phyloP scores from a whole-genome alignment of 1,284 basidiomycete genomes.

The Singerocomus inundabilis region DNA sequence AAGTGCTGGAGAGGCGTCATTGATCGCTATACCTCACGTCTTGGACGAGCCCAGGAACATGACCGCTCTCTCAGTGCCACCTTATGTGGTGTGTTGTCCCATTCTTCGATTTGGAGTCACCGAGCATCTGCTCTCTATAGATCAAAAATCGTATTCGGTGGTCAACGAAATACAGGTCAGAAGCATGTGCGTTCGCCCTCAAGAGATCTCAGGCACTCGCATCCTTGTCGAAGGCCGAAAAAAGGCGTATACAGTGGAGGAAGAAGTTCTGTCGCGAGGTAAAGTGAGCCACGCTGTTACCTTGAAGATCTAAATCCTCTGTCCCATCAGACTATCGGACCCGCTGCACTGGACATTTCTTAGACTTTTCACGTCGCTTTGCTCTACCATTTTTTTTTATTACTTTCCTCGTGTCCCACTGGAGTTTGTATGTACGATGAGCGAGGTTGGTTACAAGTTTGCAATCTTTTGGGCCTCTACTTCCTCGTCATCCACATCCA shows the following conservation, averaged over 20 bases:
- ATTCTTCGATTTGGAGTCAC: neutral
- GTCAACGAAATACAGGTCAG: conserved; percentile 47
- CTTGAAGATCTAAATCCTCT: conserved; percentile 1
- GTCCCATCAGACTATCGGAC: conserved; percentile 21
- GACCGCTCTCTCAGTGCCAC: conserved; percentile 15
- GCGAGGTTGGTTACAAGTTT: conserved; percentile 7
- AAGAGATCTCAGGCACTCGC: conserved; percentile 43
- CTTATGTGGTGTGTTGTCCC: conserved; percentile 14
- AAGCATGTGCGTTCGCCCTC: conserved; percentile 52
- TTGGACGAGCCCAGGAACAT: conserved; percentile 11
- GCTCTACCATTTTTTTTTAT: neutral
- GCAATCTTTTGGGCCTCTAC: conserved; percentile 32
- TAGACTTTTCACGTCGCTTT: conserved; percentile 3
- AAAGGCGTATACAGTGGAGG: conserved; percentile 38
- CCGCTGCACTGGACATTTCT: conserved; percentile 16
- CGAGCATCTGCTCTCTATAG: conserved; percentile 24
- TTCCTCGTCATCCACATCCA: conserved; percentile 45
- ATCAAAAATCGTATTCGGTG: conserved; percentile 43
- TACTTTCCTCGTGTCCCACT: neutral
- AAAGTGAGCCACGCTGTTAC: conserved; percentile 1
- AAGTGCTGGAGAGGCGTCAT: conserved; percentile 43
- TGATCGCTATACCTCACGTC: conserved; percentile 28
- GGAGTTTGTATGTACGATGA: neutral
- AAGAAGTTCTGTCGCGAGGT: conserved; percentile 46
- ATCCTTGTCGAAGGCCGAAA: conserved; percentile 28